Percentiles rank a stretch among this genome's conserved stretches.
Conservation (phyloP, 805 yeast species). For the Tetrapisispora pingtungensis region DNA sequence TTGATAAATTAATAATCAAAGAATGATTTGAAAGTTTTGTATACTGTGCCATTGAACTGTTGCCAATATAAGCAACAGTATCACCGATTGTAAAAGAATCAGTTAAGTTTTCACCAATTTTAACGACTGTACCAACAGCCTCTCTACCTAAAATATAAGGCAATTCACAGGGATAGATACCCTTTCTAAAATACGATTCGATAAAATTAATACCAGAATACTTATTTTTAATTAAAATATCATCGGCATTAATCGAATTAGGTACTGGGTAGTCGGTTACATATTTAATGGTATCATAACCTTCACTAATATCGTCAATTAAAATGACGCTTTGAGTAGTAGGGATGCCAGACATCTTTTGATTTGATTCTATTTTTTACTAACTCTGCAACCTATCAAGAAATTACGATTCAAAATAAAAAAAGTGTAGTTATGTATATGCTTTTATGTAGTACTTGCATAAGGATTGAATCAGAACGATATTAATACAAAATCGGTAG, state of each 20-base stretch:
- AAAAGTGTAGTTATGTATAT: too few relatives aligned
- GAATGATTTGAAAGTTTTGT: conserved; percentile 36
- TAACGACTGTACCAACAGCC: conserved; percentile 60
- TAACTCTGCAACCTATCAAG: too few relatives aligned
- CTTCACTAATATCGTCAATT: conserved; percentile 42
- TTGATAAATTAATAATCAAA: conserved; percentile 40
- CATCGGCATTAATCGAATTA: conserved; percentile 35
- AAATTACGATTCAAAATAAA: too few relatives aligned
- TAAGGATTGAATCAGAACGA: too few relatives aligned
- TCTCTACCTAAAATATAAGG: conserved; percentile 70
- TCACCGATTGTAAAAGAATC: conserved; percentile 57
- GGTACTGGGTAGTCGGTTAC: conserved; percentile 50
- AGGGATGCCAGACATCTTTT: conserved; percentile 32
- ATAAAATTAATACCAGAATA: conserved; percentile 77
- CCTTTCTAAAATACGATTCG: conserved; percentile 74
- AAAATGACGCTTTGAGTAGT: conserved; percentile 45
- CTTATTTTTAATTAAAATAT: conserved; percentile 60
- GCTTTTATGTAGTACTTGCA: too few relatives aligned
- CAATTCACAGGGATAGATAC: conserved; percentile 50
- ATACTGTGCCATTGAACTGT: conserved; percentile 63
- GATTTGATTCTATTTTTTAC: too few relatives aligned
- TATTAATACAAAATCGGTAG: too few relatives aligned
- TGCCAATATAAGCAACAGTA: conserved; percentile 47
- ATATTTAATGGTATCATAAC: conserved; percentile 49
- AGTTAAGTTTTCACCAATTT: conserved; percentile 49